phyloP scores from a whole-genome alignment of 1,284 basidiomycete species.

The Pseudozyma tsukubaensis region DNA sequence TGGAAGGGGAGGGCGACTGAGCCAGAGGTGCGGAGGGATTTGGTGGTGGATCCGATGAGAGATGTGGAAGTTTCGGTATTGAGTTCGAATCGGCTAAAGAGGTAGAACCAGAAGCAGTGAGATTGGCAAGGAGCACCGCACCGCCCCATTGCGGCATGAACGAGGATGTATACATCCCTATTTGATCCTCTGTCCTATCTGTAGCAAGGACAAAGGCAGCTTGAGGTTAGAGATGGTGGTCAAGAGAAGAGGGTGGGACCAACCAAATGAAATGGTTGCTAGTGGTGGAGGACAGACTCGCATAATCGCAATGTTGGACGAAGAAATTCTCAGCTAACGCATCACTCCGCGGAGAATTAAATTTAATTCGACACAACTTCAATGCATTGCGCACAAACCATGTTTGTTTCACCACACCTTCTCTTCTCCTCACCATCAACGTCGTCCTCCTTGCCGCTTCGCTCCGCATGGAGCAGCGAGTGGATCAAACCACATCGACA shows the following conservation, averaged over 20 bases:
- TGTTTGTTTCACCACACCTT: neutral
- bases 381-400: conserved; percentile 1
- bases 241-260: neutral
- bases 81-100: conserved; percentile 3
- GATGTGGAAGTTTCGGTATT: conserved; percentile 23
- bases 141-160: conserved; percentile 33
- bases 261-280: neutral
- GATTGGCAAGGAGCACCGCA: conserved; percentile 1
- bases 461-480: too few species aligned
- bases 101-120: conserved; percentile 8
- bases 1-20: neutral
- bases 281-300: neutral
- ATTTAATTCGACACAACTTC: neutral
- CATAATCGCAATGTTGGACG: neutral
- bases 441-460: too few species aligned
- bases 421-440: neutral
- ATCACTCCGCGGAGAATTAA: neutral
- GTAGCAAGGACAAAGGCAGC: too few species aligned
- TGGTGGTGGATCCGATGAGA: conserved; percentile 32
- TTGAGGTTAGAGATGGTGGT: neutral
- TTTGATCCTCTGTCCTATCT: too few species aligned
- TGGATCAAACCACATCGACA: too few species aligned
- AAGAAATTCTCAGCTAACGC: conserved; percentile 6
- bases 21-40: conserved; percentile 18
- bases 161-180: conserved; percentile 22